These are phyloP conservation scores for Penicillium sp. DNA, from an alignment of 2,329 filamentous ascomycete species.

Conservation along the genomic window DNA sequence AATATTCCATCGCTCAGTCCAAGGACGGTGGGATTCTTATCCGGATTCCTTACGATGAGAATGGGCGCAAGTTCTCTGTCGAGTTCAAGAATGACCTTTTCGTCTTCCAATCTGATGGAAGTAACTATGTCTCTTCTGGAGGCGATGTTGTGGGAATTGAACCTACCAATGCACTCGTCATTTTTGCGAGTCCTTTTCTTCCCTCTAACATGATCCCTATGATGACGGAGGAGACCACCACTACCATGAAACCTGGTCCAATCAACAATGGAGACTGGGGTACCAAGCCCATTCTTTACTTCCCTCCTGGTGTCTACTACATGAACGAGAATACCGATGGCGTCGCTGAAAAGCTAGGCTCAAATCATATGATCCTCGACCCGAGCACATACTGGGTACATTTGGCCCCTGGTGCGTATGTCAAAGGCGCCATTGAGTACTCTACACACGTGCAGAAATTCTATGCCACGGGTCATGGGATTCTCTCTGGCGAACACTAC, in stretches of 20 bases:
- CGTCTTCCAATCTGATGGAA: neutral
- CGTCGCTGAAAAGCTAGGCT: neutral
- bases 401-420: neutral
- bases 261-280: constrained; percentile 22
- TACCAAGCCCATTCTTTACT: constrained; percentile 20
- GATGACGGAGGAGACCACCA: neutral
- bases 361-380: neutral
- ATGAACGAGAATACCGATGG: neutral
- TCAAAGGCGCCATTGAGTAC: neutral
- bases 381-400: neutral
- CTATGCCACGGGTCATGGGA: neutral
- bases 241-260: constrained; percentile 23
- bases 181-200: neutral
- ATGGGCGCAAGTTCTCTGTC: neutral
- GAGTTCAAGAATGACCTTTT: neutral
- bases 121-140: neutral
- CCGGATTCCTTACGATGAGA: neutral
- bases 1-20: neutral
- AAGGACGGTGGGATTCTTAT: neutral
- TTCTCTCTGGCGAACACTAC: neutral
- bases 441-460: neutral
- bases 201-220: neutral
- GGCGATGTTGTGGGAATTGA: neutral
- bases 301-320: constrained; percentile 28
- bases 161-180: neutral